phyloP scores from a whole-genome alignment of 2,329 filamentous ascomycete species.

The Fusarium pseudograminearum region DNA sequence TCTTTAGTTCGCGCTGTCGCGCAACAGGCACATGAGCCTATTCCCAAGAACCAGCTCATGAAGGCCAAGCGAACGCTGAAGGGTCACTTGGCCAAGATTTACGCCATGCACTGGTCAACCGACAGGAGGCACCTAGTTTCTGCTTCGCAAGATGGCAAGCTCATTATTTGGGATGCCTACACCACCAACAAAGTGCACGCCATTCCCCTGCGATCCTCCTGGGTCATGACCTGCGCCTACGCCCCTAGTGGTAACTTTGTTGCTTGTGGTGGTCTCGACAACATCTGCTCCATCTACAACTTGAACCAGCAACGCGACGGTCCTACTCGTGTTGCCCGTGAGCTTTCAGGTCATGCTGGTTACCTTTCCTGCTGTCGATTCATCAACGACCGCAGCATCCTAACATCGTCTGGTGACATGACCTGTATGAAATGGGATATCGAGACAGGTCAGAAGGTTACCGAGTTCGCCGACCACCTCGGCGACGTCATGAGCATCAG shows the following conservation, averaged over 20 bases:
- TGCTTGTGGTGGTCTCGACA: slow-evolving; percentile 97
- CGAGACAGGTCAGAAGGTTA: slow-evolving; percentile 95
- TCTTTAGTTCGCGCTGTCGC: slow-evolving; percentile 87
- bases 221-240: slow-evolving; percentile 99
- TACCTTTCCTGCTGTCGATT: slow-evolving; percentile 99
- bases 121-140: slow-evolving; percentile 97
- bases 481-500: slow-evolving; percentile 99
- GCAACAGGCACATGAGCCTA: slow-evolving; percentile 89
- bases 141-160: slow-evolving; percentile 97
- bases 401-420: slow-evolving; percentile 99
- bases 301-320: slow-evolving; percentile 93
- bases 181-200: slow-evolving; percentile 99
- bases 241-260: slow-evolving; percentile 98
- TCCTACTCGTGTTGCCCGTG: slow-evolving; percentile 94
- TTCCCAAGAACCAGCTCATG: slow-evolving; percentile 93
- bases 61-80: slow-evolving; percentile 97
- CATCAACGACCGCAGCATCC: slow-evolving; percentile 97
- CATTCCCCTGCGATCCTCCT: slow-evolving; percentile 95
- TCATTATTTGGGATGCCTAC: slow-evolving; percentile 99
- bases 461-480: slow-evolving; percentile 97
- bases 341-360: slow-evolving; percentile 95
- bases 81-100: slow-evolving; percentile 98
- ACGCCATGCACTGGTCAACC: slow-evolving; percentile 99
- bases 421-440: slow-evolving; percentile 99
- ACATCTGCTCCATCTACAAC: slow-evolving; percentile 99